A percentile compares a stretch with the other conserved stretches of the same genome.
Conservation (phyloP, 805 yeast genomes). For the Wickerhamiella vanderwaltii region DNA sequence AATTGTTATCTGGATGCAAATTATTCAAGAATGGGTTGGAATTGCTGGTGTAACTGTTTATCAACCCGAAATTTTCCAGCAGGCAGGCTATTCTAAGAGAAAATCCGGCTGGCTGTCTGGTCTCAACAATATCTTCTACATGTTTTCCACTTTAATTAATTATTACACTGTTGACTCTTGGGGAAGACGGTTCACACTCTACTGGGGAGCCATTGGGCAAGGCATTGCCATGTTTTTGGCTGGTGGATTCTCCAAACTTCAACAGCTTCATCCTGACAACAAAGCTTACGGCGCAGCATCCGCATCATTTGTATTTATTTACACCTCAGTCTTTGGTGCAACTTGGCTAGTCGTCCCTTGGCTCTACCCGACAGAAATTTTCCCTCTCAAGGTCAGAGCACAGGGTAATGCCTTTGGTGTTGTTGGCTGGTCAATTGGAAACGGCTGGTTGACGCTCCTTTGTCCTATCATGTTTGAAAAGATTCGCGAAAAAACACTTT, state of each 20-base stretch:
- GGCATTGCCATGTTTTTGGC: slow-evolving; percentile 12
- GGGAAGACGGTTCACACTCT: slow-evolving; percentile 17
- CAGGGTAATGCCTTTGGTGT: slow-evolving; percentile 11
- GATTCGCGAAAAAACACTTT: slow-evolving; percentile 42
- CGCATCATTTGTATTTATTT: slow-evolving; percentile 12
- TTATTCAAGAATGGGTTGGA: slow-evolving; percentile 34
- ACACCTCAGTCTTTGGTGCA: slow-evolving; percentile 20
- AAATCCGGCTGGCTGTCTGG: slow-evolving; percentile 12
- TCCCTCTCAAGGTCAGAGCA: slow-evolving; percentile 24
- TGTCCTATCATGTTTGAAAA: slow-evolving; percentile 38
- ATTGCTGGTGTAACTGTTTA: slow-evolving; percentile 31
- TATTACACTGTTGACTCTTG: slow-evolving; percentile 15
- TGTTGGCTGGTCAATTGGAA: slow-evolving; percentile 19
- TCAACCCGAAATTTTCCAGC: slow-evolving; percentile 4
- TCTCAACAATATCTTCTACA: slow-evolving; percentile 12
- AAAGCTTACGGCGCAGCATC: slow-evolving; percentile 18
- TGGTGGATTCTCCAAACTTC: slow-evolving; percentile 8
- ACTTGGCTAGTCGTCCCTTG: slow-evolving; percentile 25
- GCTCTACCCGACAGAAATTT: slow-evolving; percentile 25
- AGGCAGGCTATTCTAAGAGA: slow-evolving; percentile 7
- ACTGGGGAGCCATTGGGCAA: slow-evolving; percentile 16
- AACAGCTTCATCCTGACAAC: slow-evolving; percentile 6
- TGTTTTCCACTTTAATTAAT: slow-evolving; percentile 14
- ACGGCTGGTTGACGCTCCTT: slow-evolving; percentile 43
- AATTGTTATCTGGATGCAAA: slow-evolving; percentile 29